Base-by-base conservation (phyloP, 148 eudicot species). In the Dysphania ambrosioides region DNA sequence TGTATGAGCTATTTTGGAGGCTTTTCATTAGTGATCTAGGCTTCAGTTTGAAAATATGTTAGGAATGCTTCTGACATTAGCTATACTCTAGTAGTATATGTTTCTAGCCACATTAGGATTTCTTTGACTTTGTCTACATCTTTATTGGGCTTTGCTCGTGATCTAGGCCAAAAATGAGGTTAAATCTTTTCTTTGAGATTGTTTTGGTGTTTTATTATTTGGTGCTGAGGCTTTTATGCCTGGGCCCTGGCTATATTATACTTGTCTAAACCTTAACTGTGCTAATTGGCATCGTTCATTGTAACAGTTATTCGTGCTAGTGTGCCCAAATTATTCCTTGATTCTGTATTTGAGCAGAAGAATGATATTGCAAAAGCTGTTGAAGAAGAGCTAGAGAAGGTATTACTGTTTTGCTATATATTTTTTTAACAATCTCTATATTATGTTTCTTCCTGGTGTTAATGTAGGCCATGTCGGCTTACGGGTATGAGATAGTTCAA, bases 291-390 rank as follows among this genome's bases (percentile, higher is more conserved):
- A 30, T 16, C 27, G 71, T 29, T 57, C 68, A 73, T 21, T 40
- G n/a, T 63, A 44, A 69, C 81, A 90, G 91, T 90, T 66, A 86
- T 87, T 72, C 87, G 91, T 73, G 91, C 87, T 32, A 82, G 85
- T 77, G 90, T 87, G 57, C 94, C 94, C 21, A 88, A 86, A 75
- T 60, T 88, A 83, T 47, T 75, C 42, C 84, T 90, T 27, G 94
- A 90, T 79, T 63, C 81, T 77, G 79, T 79, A 18, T 90, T 90
- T 76, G 94, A 88, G 85, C 94, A 90, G 77, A 90, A 90, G 84
- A 90, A 86, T 90, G 94, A 90, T 12, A 88, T 90, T 73, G 94
- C 94, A 30, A 90, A 80, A 77, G 86, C 91, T 71, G 94, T 90
- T 70, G 94, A 90, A 71, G 63, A 83, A 19, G 94, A 90, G 76